Base-by-base conservation (phyloP, 441 rosid species). In the California macrophylla region DNA sequence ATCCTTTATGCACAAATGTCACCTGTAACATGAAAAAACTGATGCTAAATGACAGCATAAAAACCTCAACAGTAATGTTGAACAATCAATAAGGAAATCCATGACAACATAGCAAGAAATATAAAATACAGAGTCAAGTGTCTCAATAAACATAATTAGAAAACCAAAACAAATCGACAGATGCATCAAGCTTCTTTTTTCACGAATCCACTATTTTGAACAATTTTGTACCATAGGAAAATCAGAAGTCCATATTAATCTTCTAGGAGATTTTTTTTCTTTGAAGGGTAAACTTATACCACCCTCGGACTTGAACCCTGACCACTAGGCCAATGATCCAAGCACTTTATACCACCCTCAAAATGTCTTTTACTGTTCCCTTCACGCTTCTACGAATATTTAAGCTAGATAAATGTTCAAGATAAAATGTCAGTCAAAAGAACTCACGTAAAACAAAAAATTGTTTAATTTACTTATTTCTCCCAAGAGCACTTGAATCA, bases 1-100 rank as follows among this genome's bases (percentile, higher is more conserved):
- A 95, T 52, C 99, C 99, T 84, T 95, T 89, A 71, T 95, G 97
- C 65, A 82, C 58, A 79, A 95, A 90, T 63, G 97, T 95, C 68
- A 85, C 84, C 98, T 94, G 60, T 30, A 74, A 69, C 69, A 69
- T 23, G 7, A 58, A 58, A 12, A 2, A 58, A 58, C 64, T 58
- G 6, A 58, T 9, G 30, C 29, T 58, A 23, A 58, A 58, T 58
- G 15, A 58, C 29, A 24, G n/a, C 13, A 25, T 36, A 34, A 71
- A 58, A 47, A 7, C 30, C 50, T 23, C 30, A 50, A 58, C 6
- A 58, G 15, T 58, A 67, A 29, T 66, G 36, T 3, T 8, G 28
- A 50, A 62, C 21, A 60, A 58, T 58, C n/a, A 58, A 58, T 10
- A 25, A 58, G 30, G n/a, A 58, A 20, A 24, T 63, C 66, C 66